phyloP scores from a whole-genome alignment of 2,329 filamentous ascomycete species.

The Keithomyces neogunnii region DNA sequence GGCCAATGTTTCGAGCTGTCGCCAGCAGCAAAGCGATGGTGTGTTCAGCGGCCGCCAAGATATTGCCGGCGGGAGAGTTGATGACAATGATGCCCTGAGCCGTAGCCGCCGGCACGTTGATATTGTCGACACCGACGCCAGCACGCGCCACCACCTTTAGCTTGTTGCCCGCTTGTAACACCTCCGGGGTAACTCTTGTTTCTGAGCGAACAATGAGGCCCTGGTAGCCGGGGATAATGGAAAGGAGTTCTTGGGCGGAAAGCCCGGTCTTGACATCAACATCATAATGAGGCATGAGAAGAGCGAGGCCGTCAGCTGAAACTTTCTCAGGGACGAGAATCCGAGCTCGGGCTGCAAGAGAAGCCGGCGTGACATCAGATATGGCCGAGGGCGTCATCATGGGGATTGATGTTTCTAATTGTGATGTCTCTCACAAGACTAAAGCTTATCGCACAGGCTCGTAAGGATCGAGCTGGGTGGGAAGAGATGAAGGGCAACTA shows the following conservation, averaged over 20 bases:
- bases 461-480: background rate
- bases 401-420: background rate
- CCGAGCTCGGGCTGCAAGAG: slow-evolving; percentile 20
- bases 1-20: slow-evolving; percentile 64
- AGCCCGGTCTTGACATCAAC: slow-evolving; percentile 61
- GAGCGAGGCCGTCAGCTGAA: slow-evolving; percentile 65
- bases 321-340: slow-evolving; percentile 75
- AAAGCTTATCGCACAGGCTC: no score
- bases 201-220: slow-evolving; percentile 74
- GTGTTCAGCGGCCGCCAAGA: slow-evolving; percentile 71
- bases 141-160: slow-evolving; percentile 73
- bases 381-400: slow-evolving; percentile 20
- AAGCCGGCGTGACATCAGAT: background rate
- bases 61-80: slow-evolving; percentile 73
- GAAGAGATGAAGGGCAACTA: background rate
- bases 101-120: slow-evolving; percentile 66
- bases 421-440: no score
- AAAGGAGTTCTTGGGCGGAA: slow-evolving; percentile 51
- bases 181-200: slow-evolving; percentile 65
- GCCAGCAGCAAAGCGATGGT: slow-evolving; percentile 68
- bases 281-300: slow-evolving; percentile 58
- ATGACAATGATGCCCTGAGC: slow-evolving; percentile 69
- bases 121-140: slow-evolving; percentile 77
- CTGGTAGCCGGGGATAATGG: slow-evolving; percentile 63
- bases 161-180: slow-evolving; percentile 57